Evolutionary conservation across 495 filamentous ascomycete species (phyloP).

Genomic region (Hypoxylon rickii): DNA sequence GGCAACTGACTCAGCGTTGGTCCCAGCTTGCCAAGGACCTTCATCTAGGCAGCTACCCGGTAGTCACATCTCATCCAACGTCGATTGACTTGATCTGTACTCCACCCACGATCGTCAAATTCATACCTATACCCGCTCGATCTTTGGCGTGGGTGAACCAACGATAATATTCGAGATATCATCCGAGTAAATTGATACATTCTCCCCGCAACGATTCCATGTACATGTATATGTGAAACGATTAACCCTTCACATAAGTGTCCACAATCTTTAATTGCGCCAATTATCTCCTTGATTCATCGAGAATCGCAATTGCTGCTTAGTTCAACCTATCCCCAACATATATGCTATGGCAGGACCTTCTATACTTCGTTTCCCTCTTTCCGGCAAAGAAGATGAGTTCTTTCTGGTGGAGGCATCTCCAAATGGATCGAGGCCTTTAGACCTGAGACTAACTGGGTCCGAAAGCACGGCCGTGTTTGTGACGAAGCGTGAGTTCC

Average conservation of each 20-base stretch:
- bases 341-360: slow-evolving; percentile 25
- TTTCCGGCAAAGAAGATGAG: slow-evolving; percentile 30
- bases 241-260: too few species aligned
- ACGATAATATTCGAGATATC: background rate
- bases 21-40: too few species aligned
- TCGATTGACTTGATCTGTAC: too few species aligned
- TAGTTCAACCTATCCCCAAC: background rate
- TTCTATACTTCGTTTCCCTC: slow-evolving; percentile 32
- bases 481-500: slow-evolving; percentile 33
- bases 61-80: background rate
- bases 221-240: too few species aligned
- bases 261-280: too few species aligned
- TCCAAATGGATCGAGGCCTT: slow-evolving; percentile 33
- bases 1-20: too few species aligned
- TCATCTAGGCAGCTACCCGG: too few species aligned
- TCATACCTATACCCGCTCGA: background rate
- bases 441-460: slow-evolving; percentile 36
- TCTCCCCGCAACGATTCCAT: background rate
- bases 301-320: too few species aligned
- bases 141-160: background rate
- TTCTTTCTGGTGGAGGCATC: slow-evolving; percentile 32
- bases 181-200: background rate
- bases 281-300: too few species aligned
- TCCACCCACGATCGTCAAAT: too few species aligned
- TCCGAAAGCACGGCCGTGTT: slow-evolving; percentile 41